phyloP scores from a whole-genome alignment of 2,329 filamentous ascomycete genomes.

The Microcyclosporella mali region DNA sequence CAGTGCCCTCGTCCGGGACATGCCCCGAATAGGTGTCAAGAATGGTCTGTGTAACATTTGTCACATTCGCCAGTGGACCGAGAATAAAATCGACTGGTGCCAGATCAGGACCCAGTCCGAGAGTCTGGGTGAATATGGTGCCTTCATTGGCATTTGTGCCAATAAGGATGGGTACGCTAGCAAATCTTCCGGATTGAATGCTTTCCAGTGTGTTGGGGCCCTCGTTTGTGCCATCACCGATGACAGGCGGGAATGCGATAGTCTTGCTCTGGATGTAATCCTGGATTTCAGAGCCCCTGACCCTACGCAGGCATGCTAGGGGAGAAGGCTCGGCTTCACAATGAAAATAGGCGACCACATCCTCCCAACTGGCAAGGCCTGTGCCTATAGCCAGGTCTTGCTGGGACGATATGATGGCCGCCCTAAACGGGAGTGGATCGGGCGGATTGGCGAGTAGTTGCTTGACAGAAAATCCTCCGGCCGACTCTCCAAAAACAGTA shows the following conservation, averaged over 20 bases:
- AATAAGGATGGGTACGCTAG: constrained; percentile 20
- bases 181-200: constrained; percentile 12
- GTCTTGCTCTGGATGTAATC: constrained; percentile 7
- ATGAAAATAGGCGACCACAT: constrained; percentile 13
- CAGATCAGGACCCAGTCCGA: constrained; percentile 15
- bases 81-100: constrained; percentile 15
- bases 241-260: constrained; percentile 21
- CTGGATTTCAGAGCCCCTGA: constrained; percentile 9
- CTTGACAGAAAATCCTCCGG: constrained; percentile 15
- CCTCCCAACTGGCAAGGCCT: constrained; percentile 8
- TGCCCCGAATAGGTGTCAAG: neutral
- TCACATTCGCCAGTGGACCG: neutral
- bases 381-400: constrained; percentile 3
- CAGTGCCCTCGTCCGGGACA: neutral
- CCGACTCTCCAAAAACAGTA: constrained; percentile 17
- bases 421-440: constrained; percentile 16
- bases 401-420: constrained; percentile 18
- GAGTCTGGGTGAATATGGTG: constrained; percentile 18
- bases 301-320: constrained; percentile 11
- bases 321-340: constrained; percentile 5
- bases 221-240: constrained; percentile 10
- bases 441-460: constrained; percentile 16
- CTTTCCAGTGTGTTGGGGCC: constrained; percentile 9
- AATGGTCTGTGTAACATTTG: too few relatives aligned
- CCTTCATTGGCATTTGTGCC: constrained; percentile 27